Percentiles rank a stretch among this genome's conserved stretches.
phyloP scores from a whole-genome alignment of 495 filamentous ascomycete genomes.

The Neurospora sublineolata region DNA sequence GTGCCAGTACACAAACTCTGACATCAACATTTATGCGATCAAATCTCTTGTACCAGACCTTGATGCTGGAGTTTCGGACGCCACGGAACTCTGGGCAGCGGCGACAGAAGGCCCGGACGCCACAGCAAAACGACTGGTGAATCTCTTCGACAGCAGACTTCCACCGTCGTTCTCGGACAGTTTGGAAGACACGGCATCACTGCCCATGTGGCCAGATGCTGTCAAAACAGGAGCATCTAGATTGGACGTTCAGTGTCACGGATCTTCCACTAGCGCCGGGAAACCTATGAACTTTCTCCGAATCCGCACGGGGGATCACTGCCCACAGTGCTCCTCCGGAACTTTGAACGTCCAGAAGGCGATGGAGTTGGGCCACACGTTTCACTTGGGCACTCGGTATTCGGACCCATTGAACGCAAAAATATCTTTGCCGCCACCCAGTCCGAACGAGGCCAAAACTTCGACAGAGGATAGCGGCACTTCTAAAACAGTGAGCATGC shows the following conservation, averaged over 20 bases:
- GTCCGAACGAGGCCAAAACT: slow-evolving; percentile 8
- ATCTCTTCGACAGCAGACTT: slow-evolving; percentile 38
- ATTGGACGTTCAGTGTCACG: not conserved
- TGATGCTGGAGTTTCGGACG: slow-evolving; percentile 57
- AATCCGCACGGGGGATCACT: slow-evolving; percentile 56
- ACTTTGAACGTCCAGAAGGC: slow-evolving; percentile 55
- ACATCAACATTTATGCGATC: slow-evolving; percentile 60
- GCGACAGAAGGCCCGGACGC: slow-evolving; percentile 4
- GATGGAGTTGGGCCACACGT: slow-evolving; percentile 89
- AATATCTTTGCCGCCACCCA: slow-evolving; percentile 30
- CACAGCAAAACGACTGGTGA: slow-evolving; percentile 29
- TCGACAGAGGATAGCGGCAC: slow-evolving; percentile 4
- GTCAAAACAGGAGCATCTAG: not conserved
- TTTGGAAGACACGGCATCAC: not conserved
- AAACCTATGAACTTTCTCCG: slow-evolving; percentile 47
- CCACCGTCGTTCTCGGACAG: slow-evolving; percentile 3
- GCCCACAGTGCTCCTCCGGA: slow-evolving; percentile 56
- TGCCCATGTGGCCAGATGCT: not conserved
- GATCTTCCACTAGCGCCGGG: not conserved
- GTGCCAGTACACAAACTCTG: slow-evolving; percentile 22
- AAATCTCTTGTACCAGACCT: slow-evolving; percentile 62
- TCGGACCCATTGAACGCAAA: slow-evolving; percentile 57
- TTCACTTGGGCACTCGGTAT: slow-evolving; percentile 85
- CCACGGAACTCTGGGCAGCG: slow-evolving; percentile 44
- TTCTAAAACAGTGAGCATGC: slow-evolving; percentile 39